Evolutionary conservation across 2,329 filamentous ascomycete species (phyloP), one percentile per base, ranked within the genome.

Genomic region (Plenodomus lindquistii): DNA sequence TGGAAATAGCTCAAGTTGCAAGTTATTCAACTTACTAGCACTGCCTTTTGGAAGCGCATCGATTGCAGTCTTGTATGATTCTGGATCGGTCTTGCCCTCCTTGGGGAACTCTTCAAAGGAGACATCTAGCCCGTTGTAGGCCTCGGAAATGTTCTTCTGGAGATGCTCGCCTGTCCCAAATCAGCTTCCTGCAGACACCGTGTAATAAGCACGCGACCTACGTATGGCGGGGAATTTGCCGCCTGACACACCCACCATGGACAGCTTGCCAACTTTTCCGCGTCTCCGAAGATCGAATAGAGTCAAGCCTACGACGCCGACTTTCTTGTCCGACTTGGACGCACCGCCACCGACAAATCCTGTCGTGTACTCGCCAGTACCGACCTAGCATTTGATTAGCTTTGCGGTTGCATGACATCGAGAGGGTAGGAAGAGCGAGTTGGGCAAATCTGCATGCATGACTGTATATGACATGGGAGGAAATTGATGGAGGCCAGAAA

Each of bases 341-440:
- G 86, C 87, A 50, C 87, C 88, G 52, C 85, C 86, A 48, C 89
- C 91, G 48, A 96, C 91, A 63, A 94, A 97, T 48, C 92, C 92
- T 37, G 93, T 97, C 64, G 93, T 97, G 81, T 97, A 97, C 81
- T 97, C 92, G 66, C 92, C 93, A 10, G 92, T 96, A 57, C 92
- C 92, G 50, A 96, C 84, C 88, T 73, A 42, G 21, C 34, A 20
- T 24, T 24, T 34, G 8, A 41, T 65, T 40, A 61, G 57, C 47
- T 38, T 31, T n/a, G 10, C 27, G 27, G 6, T 4, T 31, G 6
- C 27, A 31, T 31, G 27, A 15, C 11, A 31, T 13, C 27, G 11
- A 31, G 6, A 15, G 9, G 11, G 27, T 15, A 8, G 11, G 15
- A 31, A 31, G 11, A 11, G 4, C 11, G 27, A 11, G 11, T 7